Evolutionary conservation across 495 filamentous ascomycete species (phyloP).

Genomic region (Corynascus novoguineensis): DNA sequence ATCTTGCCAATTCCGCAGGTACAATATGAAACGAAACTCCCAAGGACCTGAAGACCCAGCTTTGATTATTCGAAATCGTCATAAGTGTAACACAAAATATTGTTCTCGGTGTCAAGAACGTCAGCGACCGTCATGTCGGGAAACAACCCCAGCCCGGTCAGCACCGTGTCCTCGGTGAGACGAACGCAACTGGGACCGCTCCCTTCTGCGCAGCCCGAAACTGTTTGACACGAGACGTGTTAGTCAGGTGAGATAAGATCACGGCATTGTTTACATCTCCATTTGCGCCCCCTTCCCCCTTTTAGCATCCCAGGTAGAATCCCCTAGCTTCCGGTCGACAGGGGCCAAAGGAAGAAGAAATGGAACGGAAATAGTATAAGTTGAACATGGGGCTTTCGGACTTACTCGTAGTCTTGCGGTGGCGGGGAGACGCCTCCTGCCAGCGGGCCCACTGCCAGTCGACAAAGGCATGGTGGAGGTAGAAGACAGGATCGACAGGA

Average conservation of each 20-base stretch:
- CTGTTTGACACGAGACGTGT: background rate
- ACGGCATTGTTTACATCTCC: background rate
- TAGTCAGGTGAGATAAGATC: too few relatives aligned
- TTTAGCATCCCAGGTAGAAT: too few relatives aligned
- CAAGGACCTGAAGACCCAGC: too few relatives aligned
- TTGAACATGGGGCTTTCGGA: too few relatives aligned
- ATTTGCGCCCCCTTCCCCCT: background rate
- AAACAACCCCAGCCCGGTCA: background rate
- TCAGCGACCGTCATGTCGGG: background rate
- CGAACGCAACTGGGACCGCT: background rate
- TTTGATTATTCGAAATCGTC: too few relatives aligned
- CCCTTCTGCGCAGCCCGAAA: background rate
- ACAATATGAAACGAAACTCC: too few relatives aligned
- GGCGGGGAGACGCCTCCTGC: background rate
- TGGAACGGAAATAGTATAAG: too few relatives aligned
- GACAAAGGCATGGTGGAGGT: background rate
- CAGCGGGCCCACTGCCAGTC: slow-evolving; percentile 1
- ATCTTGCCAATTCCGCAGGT: too few relatives aligned
- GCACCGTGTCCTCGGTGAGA: background rate
- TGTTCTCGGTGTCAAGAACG: background rate
- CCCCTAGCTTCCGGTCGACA: too few relatives aligned
- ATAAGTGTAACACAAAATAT: background rate
- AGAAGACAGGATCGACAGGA: background rate
- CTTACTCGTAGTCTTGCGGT: background rate
- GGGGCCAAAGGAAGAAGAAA: too few relatives aligned